Conservation (phyloP, 2,329 filamentous ascomycete species). For the Fusarium penzigii region DNA sequence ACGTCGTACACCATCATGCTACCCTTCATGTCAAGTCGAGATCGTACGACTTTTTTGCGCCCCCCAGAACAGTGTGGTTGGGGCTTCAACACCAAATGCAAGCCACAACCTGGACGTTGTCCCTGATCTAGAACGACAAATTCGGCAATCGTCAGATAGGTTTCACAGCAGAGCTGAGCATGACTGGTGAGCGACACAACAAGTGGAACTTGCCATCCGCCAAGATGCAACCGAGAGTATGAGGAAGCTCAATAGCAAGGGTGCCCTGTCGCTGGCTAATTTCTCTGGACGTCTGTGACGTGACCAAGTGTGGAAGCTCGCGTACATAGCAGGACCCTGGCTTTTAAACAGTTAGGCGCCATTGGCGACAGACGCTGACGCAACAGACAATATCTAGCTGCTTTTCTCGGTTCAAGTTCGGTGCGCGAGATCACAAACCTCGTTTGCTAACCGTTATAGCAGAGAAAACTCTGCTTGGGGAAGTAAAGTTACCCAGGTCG, state of each 20-base stretch:
- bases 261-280: background rate
- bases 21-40: constrained; percentile 8
- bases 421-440: background rate
- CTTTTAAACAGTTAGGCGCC: background rate
- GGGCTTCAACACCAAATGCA: background rate
- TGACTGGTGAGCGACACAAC: background rate
- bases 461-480: too few species aligned
- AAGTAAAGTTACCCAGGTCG: too few species aligned
- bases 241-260: background rate
- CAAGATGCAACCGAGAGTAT: background rate
- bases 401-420: background rate
- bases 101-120: background rate
- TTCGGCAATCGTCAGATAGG: background rate
- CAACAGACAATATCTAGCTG: background rate
- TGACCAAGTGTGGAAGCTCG: constrained; percentile 1
- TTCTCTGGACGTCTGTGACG: background rate
- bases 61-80: background rate
- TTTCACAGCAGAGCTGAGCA: background rate
- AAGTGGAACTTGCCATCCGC: background rate
- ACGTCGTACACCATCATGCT: constrained; percentile 2
- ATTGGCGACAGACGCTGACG: background rate
- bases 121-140: background rate
- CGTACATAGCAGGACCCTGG: background rate
- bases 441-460: background rate
- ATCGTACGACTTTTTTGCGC: constrained; percentile 21